These are phyloP conservation scores for Sporisorium iseilematis-ciliati DNA, from an alignment of 1,284 basidiomycete genomes.

Conservation along the genomic window DNA sequence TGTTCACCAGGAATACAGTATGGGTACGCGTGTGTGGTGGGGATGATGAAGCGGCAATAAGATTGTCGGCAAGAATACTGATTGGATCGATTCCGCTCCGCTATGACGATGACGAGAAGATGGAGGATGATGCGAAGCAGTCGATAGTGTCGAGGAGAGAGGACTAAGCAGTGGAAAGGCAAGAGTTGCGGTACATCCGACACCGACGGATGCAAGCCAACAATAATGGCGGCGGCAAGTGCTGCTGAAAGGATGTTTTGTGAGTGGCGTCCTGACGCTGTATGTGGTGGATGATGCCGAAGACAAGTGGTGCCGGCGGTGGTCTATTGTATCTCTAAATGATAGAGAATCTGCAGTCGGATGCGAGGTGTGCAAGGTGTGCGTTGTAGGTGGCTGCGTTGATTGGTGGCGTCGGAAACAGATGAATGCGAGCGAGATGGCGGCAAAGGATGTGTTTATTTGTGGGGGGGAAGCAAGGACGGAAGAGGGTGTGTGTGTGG, in stretches of 20 bases:
- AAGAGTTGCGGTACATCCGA: constrained; percentile 12
- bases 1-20: too few species aligned
- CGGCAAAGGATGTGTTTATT: background rate
- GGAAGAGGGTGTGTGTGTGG: constrained; percentile 1
- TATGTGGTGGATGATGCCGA: background rate
- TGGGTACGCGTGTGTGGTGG: constrained; percentile 2
- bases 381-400: constrained; percentile 11
- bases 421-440: constrained; percentile 1
- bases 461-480: constrained; percentile 6
- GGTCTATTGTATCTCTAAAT: background rate
- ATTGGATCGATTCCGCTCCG: constrained; percentile 1
- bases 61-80: background rate
- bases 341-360: background rate
- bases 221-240: background rate
- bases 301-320: background rate
- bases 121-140: background rate
- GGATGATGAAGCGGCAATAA: constrained; percentile 3
- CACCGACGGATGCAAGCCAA: constrained; percentile 1
- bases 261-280: constrained; percentile 5
- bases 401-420: constrained; percentile 19
- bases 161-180: background rate
- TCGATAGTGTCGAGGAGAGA: background rate
- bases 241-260: background rate
- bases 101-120: constrained; percentile 4
- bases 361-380: background rate